Percentiles rank a stretch among this genome's conserved stretches.
These are phyloP conservation scores for Picochlorum sp. DNA, from an alignment of 139 green algal genomes.

Conservation along the genomic window DNA sequence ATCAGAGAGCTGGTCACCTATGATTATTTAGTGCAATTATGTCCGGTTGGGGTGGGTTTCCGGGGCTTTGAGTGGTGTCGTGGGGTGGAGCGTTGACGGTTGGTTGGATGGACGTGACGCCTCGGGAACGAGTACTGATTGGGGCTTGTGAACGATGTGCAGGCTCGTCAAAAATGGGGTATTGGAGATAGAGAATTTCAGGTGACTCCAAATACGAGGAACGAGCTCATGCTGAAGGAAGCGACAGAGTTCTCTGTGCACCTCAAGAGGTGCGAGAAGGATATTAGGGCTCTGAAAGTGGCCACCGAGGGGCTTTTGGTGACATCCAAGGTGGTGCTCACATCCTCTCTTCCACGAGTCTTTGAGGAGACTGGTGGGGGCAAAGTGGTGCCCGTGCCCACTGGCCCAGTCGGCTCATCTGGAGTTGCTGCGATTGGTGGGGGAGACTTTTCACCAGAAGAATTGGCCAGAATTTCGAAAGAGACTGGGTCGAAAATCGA, in stretches of 20 bases:
- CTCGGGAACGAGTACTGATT: neutral
- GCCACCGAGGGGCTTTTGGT: conserved; percentile 55
- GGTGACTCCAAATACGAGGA: conserved; percentile 65
- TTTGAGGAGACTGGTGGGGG: conserved; percentile 67
- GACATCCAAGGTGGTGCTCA: conserved; percentile 49
- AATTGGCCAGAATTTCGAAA: conserved; percentile 48
- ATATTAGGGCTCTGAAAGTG: conserved; percentile 63
- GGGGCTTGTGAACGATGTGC: neutral
- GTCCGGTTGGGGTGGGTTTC: too few relatives aligned
- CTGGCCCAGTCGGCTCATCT: conserved; percentile 12
- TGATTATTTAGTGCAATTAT: too few relatives aligned
- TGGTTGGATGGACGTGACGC: neutral
- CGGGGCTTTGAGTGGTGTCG: too few relatives aligned
- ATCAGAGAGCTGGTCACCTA: too few relatives aligned
- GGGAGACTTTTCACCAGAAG: conserved; percentile 53
- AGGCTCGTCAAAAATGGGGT: conserved; percentile 55
- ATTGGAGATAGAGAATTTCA: conserved; percentile 51
- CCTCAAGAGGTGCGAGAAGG: conserved; percentile 64
- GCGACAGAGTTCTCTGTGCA: conserved; percentile 64
- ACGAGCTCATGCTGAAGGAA: conserved; percentile 78
- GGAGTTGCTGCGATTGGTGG: conserved; percentile 46
- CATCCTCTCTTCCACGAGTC: conserved; percentile 57
- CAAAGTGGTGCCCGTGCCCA: conserved; percentile 45
- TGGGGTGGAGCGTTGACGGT: conserved; percentile 3
- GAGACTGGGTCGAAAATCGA: conserved; percentile 60